Evolutionary conservation across 225 moss, liverwort and hornwort genomes (phyloP).

Genomic region (Straminergon stramineum): DNA sequence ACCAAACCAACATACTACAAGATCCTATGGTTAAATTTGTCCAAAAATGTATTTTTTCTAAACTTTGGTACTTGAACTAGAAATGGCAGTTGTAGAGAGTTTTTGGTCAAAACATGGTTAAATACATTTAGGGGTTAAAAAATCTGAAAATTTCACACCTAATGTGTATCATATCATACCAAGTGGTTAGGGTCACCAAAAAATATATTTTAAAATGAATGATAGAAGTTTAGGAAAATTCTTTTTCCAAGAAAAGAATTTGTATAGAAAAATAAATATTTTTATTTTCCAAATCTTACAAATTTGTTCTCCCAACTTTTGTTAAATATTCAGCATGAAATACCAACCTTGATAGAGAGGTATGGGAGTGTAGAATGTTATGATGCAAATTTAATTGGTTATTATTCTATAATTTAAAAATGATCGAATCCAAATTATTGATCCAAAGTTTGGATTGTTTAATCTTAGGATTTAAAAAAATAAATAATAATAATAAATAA

Average conservation of each 20-base stretch:
- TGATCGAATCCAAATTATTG: rapidly evolving
- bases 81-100: too few species aligned
- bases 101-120: too few species aligned
- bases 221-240: neutral
- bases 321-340: neutral
- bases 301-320: neutral
- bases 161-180: neutral
- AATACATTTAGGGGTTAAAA: too few species aligned
- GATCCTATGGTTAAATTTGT: too few species aligned
- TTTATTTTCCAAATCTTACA: neutral
- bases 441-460: neutral
- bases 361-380: neutral
- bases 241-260: neutral
- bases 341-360: neutral
- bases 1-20: too few species aligned
- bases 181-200: rapidly evolving
- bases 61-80: too few species aligned
- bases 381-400: neutral
- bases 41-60: too few species aligned
- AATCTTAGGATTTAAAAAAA: too few species aligned
- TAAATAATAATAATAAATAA: too few species aligned
- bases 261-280: neutral
- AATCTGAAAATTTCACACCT: neutral
- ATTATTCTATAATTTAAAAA: neutral
- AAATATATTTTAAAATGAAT: neutral